Percentiles rank a stretch among this genome's conserved stretches.
Evolutionary conservation across 371 early-diverging fungal species (phyloP).

Genomic region (Saksenaea vasiformis): DNA sequence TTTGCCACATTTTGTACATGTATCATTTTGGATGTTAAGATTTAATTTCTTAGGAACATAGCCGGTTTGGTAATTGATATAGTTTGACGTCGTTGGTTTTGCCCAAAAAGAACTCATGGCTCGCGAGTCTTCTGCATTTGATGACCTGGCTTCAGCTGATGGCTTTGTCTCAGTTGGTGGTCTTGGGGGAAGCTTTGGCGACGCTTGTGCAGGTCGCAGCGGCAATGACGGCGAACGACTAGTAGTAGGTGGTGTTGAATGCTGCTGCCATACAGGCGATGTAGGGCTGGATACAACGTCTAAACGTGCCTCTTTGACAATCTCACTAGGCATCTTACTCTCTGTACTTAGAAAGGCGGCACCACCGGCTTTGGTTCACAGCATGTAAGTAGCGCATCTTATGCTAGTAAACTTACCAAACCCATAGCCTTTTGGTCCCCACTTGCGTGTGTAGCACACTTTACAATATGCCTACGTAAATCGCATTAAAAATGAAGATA

Average conservation of each 20-base stretch:
- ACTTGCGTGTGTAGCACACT: conserved; percentile 47
- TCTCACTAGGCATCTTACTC: conserved; percentile 44
- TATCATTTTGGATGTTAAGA: conserved; percentile 38
- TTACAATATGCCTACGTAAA: conserved; percentile 48
- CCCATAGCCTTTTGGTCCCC: conserved; percentile 58
- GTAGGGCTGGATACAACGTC: conserved; percentile 1
- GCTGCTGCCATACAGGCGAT: conserved; percentile 8
- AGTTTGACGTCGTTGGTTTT: conserved; percentile 3
- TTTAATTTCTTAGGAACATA: conserved; percentile 48
- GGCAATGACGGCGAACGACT: conserved; percentile 15
- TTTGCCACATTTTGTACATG: conserved; percentile 46
- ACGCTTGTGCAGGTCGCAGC: conserved; percentile 1
- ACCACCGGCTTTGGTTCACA: conserved; percentile 37
- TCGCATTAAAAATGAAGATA: neutral
- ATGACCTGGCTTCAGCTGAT: neutral
- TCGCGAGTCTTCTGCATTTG: conserved; percentile 5
- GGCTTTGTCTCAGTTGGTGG: conserved; percentile 6
- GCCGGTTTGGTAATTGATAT: conserved; percentile 24
- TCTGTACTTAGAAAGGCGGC: conserved; percentile 52
- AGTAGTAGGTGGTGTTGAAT: neutral
- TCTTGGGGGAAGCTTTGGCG: conserved; percentile 15
- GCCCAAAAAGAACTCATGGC: conserved; percentile 21
- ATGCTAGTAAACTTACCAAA: conserved; percentile 31
- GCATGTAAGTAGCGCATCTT: too few species aligned
- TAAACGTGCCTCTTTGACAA: conserved; percentile 23